phyloP scores from a whole-genome alignment of 2,329 filamentous ascomycete genomes.

The Exophiala viscosa region DNA sequence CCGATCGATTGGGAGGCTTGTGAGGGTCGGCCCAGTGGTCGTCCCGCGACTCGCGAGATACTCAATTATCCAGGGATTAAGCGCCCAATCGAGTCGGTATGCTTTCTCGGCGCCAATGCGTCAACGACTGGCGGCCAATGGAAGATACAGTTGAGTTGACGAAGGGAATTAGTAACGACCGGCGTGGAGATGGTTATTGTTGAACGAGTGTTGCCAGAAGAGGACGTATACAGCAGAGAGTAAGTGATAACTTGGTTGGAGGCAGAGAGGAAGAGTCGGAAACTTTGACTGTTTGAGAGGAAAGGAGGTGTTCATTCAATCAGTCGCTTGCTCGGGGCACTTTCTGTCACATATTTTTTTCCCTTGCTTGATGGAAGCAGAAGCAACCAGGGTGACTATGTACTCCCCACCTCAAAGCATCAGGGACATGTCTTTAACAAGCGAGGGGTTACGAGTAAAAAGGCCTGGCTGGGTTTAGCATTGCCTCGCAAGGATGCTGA shows the following conservation, averaged over 20 bases:
- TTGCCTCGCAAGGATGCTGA: no score
- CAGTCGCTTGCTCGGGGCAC: neutral
- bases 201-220: conserved; percentile 2
- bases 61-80: conserved; percentile 24
- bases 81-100: conserved; percentile 18
- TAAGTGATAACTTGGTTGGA: conserved; percentile 4
- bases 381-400: neutral
- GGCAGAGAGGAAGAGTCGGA: conserved; percentile 1
- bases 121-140: conserved; percentile 18
- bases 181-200: conserved; percentile 6
- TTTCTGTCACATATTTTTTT: conserved; percentile 1
- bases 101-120: conserved; percentile 23
- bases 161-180: conserved; percentile 19
- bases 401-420: neutral
- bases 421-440: no score
- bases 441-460: no score
- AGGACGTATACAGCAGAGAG: conserved; percentile 12
- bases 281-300: conserved; percentile 3
- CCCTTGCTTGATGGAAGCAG: neutral
- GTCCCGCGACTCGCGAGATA: conserved; percentile 3
- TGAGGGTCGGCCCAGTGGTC: conserved; percentile 24
- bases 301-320: neutral
- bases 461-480: no score
- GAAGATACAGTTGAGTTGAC: conserved; percentile 17
- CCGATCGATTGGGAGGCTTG: conserved; percentile 12